These are phyloP conservation scores for Gentiana dahurica DNA, from an alignment of 257 asterid species.

Conservation along the genomic window DNA sequence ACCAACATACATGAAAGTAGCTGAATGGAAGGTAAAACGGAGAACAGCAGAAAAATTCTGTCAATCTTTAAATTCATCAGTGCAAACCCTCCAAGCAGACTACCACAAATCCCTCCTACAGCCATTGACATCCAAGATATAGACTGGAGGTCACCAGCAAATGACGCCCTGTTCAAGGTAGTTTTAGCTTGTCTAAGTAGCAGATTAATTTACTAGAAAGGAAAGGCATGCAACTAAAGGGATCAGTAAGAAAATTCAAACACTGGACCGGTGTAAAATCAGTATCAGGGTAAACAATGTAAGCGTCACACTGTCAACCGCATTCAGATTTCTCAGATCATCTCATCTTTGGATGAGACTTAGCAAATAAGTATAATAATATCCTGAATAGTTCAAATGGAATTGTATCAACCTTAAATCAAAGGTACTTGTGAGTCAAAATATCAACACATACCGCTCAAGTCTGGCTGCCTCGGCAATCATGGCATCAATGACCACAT, in stretches of 20 bases:
- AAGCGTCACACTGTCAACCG: too few relatives aligned
- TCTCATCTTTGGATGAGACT: too few relatives aligned
- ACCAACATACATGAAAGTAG: conserved; percentile 73
- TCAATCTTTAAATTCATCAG: conserved; percentile 43
- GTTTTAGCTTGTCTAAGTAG: not conserved
- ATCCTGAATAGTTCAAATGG: not conserved
- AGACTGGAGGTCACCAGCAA: conserved; percentile 97
- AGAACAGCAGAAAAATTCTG: conserved; percentile 59
- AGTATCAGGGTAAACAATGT: too few relatives aligned
- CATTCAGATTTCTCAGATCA: too few relatives aligned
- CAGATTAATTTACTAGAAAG: too few relatives aligned
- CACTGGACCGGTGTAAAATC: too few relatives aligned
- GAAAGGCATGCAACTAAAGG: too few relatives aligned
- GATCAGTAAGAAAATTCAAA: too few relatives aligned
- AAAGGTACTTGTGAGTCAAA: not conserved
- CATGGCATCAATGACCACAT: conserved; percentile 97
- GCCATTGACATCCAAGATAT: conserved; percentile 98
- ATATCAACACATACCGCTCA: conserved; percentile 59
- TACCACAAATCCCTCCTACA: conserved; percentile 90
- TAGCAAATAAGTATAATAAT: too few relatives aligned
- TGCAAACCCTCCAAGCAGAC: conserved; percentile 87
- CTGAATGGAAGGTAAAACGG: conserved; percentile 67
- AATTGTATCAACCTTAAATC: conserved; percentile 2
- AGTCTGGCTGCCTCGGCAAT: conserved; percentile 91
- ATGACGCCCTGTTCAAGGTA: conserved; percentile 60